Conservation (phyloP, 164 flowering plant species). For the Kalanchoe fedtschenkoi region DNA sequence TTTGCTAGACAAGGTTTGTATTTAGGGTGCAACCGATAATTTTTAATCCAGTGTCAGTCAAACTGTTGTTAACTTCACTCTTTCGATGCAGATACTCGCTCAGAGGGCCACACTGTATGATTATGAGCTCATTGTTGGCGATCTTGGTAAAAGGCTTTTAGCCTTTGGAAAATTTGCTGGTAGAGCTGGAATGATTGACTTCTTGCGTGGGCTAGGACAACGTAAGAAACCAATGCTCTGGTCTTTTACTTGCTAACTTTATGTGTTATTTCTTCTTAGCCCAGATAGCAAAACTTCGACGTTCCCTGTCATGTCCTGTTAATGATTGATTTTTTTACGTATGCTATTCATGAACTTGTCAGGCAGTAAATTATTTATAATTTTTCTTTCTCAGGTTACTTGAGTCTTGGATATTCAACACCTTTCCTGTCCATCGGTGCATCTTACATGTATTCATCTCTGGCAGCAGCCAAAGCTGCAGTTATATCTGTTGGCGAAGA, state of each 20-base stretch:
- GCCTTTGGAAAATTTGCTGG: constrained; percentile 98
- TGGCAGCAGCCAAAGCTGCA: constrained; percentile 98
- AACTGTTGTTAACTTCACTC: constrained; percentile 8
- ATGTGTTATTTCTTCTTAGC: not conserved
- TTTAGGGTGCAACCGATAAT: not conserved
- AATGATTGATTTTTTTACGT: not conserved
- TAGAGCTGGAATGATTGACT: constrained; percentile 88
- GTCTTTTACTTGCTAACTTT: not conserved
- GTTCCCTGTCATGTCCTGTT: not conserved
- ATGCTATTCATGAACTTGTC: not conserved
- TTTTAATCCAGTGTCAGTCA: not conserved
- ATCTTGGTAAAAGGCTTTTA: constrained; percentile 70
- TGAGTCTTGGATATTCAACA: constrained; percentile 89
- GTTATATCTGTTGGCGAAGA: constrained; percentile 94
- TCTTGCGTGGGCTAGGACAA: constrained; percentile 71
- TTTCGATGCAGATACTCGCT: constrained; percentile 42
- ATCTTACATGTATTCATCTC: constrained; percentile 90
- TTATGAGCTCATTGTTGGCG: constrained; percentile 93
- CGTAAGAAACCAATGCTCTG: constrained; percentile 25
- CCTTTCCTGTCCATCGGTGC: constrained; percentile 90
- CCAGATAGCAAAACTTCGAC: not conserved
- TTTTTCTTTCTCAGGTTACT: constrained; percentile 52
- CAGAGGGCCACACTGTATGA: constrained; percentile 77
- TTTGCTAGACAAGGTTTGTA: constrained; percentile 66
- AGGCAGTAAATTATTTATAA: not conserved